phyloP scores from a whole-genome alignment of 139 green algal species.

The Protoeuglena noctilucae region DNA sequence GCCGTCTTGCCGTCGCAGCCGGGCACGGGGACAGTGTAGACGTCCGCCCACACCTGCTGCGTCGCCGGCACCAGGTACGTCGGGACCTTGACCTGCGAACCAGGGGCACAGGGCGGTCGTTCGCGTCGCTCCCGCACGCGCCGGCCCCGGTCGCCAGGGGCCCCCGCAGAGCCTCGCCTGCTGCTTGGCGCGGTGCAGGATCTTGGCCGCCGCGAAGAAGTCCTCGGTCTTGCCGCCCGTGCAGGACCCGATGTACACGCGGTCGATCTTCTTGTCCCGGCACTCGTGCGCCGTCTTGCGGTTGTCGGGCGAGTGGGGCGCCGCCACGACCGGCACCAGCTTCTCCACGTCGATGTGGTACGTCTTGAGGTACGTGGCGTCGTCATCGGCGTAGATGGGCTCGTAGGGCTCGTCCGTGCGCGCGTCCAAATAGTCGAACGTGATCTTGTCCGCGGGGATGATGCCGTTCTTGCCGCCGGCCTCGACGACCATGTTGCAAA shows the following conservation, averaged over 20 bases:
- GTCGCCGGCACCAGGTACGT: constrained; percentile 91
- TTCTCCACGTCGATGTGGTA: constrained; percentile 76
- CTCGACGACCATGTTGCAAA: constrained; percentile 96
- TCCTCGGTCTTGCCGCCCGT: constrained; percentile 90
- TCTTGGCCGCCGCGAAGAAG: constrained; percentile 73
- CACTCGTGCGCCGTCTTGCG: constrained; percentile 74
- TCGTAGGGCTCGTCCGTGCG: constrained; percentile 59
- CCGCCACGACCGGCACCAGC: constrained; percentile 80
- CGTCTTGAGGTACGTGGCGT: constrained; percentile 41
- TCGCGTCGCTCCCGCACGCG: no score
- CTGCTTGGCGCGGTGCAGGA: constrained; percentile 58
- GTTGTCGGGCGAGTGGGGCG: constrained; percentile 91
- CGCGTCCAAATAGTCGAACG: constrained; percentile 76
- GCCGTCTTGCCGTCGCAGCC: constrained; percentile 84
- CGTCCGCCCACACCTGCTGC: constrained; percentile 84
- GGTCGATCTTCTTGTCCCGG: constrained; percentile 64
- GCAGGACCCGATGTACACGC: constrained; percentile 81
- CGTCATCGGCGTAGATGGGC: constrained; percentile 50
- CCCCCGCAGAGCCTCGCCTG: no score
- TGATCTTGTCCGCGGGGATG: constrained; percentile 72
- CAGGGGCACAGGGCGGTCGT: no score
- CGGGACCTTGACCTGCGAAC: constrained; percentile 75
- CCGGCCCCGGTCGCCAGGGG: no score
- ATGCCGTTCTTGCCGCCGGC: constrained; percentile 68
- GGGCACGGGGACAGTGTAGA: constrained; percentile 76